A percentile compares a stretch with the other conserved stretches of the same genome.
Evolutionary conservation across 2,329 filamentous ascomycete genomes (phyloP).

Genomic region (Aspergillus jensenii): DNA sequence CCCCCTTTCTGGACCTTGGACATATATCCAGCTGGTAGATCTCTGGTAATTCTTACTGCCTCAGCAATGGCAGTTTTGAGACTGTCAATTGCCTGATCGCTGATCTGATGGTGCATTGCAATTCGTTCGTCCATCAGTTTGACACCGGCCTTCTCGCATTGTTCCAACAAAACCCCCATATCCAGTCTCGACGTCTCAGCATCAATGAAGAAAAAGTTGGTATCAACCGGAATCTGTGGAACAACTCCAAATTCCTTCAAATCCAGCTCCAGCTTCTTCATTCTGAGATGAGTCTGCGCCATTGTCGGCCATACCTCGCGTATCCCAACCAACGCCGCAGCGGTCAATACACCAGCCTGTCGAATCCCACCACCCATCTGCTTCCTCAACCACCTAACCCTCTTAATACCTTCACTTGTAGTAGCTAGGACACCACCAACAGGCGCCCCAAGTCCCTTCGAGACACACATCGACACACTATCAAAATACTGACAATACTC

Average conservation of each 20-base stretch:
- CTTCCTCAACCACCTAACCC: conserved; percentile 32
- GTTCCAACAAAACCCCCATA: conserved; percentile 26
- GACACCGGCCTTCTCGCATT: conserved; percentile 23
- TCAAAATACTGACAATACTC: conserved; percentile 35
- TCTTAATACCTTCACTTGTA: conserved; percentile 25
- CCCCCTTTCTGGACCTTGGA: conserved; percentile 14
- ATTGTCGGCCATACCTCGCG: conserved; percentile 26
- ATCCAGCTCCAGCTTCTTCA: conserved; percentile 22
- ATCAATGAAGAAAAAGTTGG: conserved; percentile 28
- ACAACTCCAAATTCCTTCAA: conserved; percentile 48
- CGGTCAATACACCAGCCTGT: conserved; percentile 24
- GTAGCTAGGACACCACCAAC: conserved; percentile 32
- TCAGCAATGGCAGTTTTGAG: conserved; percentile 25
- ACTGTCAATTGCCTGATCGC: conserved; percentile 32
- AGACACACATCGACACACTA: conserved; percentile 31
- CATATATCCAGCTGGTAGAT: conserved; percentile 17
- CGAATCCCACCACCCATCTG: conserved; percentile 33
- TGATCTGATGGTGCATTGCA: conserved; percentile 32
- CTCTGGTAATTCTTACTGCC: conserved; percentile 22
- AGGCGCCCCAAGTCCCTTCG: conserved; percentile 34
- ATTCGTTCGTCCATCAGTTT: conserved; percentile 28
- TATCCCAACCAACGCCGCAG: conserved; percentile 24
- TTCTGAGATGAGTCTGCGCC: conserved; percentile 22
- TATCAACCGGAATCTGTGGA: conserved; percentile 40
- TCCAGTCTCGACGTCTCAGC: conserved; percentile 20